Evolutionary conservation across 2,329 filamentous ascomycete species (phyloP), one percentile per base, ranked within the genome.

Genomic region (Curvularia sp.): DNA sequence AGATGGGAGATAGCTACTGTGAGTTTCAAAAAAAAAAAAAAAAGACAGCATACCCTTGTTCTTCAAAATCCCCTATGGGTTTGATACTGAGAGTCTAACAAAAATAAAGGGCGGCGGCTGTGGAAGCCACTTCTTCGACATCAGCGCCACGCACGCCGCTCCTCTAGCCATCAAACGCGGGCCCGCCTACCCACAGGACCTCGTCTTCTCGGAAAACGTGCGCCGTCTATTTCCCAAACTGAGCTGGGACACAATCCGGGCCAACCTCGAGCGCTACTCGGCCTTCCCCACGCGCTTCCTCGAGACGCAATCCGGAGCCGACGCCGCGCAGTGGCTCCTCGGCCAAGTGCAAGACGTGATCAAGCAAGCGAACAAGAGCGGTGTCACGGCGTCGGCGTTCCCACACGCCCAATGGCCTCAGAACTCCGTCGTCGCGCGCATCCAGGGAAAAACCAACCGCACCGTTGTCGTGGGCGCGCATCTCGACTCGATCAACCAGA

Each of bases 401-500:
- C 4, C 3, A 3, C 42, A 45, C n/a, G 7, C 42, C 8, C 13
- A n/a, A 13, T 45, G 13, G 23, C 23, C 15, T 6, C 42, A 98
- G 73, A 89, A 89, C 79, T 93, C 89, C 59, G 88, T 97, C 70
- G 95, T 97, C 71, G 93, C 92, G 5, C 93, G 89, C 3, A 92
- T 98, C 47, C 93, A 93, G 0, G 94, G 94, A 50, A 84, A 89
- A 79, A 89, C 85, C 46, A 88, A 94, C 70, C 89, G 88, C 73
- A 97, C 92, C 0, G 84, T 95, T 38, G 88, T 97, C 18, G 88
- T 97, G 63, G 93, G 93, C 54, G 92, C 93, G 1, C 93, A 97
- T 77, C 93, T 96, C 3, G 51, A 48, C 34, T 54, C 51, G 8
- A 54, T 54, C 42, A 54, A 54, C 15, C 18, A 3, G 10, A 27